A percentile compares a stretch with the other conserved stretches of the same genome.
Evolutionary conservation across 768 basidiomycete species (phyloP).

Genomic region (Mycena sanguinolenta): DNA sequence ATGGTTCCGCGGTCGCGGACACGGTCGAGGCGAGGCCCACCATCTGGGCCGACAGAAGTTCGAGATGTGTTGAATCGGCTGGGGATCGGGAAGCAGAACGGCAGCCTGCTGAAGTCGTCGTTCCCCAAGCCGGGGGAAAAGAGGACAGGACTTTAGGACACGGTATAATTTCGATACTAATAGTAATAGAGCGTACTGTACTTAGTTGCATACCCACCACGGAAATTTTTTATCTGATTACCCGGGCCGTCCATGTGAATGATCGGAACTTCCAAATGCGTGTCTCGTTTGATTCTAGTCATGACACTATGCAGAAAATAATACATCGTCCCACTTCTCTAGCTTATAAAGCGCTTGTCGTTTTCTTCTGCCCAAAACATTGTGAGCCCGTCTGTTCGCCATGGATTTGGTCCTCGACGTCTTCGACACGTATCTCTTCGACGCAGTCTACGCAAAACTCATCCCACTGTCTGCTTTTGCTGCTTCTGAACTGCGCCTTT

Average conservation of each 20-base stretch:
- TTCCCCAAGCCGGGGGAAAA: conserved; percentile 60
- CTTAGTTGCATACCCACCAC: too few species aligned
- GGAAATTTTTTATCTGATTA: not conserved
- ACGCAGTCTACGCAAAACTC: conserved; percentile 82
- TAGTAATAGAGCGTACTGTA: not conserved
- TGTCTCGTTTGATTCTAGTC: not conserved
- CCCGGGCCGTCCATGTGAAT: not conserved
- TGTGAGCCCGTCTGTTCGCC: conserved; percentile 15
- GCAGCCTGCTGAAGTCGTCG: conserved; percentile 76
- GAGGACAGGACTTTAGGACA: conserved; percentile 19
- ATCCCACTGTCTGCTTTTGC: conserved; percentile 73
- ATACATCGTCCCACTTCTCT: not conserved
- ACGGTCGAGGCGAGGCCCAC: conserved; percentile 63
- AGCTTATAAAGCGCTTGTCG: not conserved
- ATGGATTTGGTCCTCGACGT: conserved; percentile 91
- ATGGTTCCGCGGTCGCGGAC: conserved; percentile 57
- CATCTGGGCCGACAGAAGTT: conserved; percentile 76
- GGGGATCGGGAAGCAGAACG: conserved; percentile 83
- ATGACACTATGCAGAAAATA: not conserved
- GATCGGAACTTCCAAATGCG: not conserved
- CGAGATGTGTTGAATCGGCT: conserved; percentile 84
- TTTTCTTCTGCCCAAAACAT: not conserved
- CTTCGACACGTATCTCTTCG: conserved; percentile 80
- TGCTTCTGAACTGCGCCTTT: conserved; percentile 42
- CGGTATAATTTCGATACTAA: conserved; percentile 3